phyloP scores from a whole-genome alignment of 202 grass and related monocot species.

The Setaria viridis region DNA sequence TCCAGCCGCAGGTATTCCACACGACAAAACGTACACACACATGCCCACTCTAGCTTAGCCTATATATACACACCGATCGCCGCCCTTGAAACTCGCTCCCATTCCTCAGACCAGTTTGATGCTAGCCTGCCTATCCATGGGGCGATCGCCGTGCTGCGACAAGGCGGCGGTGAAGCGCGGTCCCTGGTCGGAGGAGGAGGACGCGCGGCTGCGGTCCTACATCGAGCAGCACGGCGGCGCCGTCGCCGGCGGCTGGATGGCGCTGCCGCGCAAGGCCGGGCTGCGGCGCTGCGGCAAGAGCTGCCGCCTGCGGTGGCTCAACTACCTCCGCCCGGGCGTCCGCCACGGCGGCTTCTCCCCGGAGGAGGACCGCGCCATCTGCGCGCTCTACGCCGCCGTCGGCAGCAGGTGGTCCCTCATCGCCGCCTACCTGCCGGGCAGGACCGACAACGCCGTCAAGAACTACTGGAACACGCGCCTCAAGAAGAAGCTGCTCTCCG shows the following conservation, averaged over 20 bases:
- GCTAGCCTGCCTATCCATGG: conserved; percentile 3
- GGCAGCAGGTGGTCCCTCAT: conserved; percentile 63
- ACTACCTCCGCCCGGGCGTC: conserved; percentile 79
- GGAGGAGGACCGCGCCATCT: conserved; percentile 72
- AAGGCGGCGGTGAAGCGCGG: conserved; percentile 75
- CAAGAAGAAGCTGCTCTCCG: conserved; percentile 27
- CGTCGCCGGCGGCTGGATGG: conserved; percentile 65
- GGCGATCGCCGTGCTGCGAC: conserved; percentile 74
- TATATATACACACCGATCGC: neutral
- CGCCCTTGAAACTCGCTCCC: neutral
- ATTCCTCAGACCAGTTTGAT: neutral
- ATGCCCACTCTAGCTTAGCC: neutral
- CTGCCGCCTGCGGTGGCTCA: conserved; percentile 75
- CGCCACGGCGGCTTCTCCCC: conserved; percentile 69
- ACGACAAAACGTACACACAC: no score
- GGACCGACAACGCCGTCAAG: conserved; percentile 51
- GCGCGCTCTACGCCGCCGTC: conserved; percentile 64
- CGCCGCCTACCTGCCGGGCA: conserved; percentile 40
- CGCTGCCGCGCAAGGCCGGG: conserved; percentile 71
- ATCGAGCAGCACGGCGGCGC: conserved; percentile 67
- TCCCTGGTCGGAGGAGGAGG: conserved; percentile 71
- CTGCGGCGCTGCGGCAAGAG: conserved; percentile 76
- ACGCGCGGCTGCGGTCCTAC: conserved; percentile 62
- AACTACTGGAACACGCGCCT: conserved; percentile 53
- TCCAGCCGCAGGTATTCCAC: neutral